Conservation (phyloP, 495 filamentous ascomycete species). For the Penicillium lagena region DNA sequence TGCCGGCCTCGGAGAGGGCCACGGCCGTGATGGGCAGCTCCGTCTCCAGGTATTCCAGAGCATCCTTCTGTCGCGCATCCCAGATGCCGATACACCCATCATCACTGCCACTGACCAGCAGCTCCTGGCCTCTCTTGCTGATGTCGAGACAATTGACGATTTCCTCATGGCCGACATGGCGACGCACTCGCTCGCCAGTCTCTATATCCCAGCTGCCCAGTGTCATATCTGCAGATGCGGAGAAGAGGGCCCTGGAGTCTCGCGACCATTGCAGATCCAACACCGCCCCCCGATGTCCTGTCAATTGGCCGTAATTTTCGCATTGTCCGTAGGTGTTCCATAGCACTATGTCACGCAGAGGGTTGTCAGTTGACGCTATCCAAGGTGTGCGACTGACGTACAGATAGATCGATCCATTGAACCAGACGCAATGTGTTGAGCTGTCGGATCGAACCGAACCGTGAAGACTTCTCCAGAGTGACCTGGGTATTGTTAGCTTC, state of each 20-base stretch:
- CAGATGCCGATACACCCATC: constrained; percentile 94
- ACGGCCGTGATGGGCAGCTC: constrained; percentile 91
- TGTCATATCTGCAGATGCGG: constrained; percentile 86
- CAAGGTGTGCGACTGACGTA: constrained; percentile 33
- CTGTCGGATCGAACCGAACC: constrained; percentile 83
- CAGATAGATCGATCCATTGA: constrained; percentile 91
- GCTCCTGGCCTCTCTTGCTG: constrained; percentile 79
- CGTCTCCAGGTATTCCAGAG: constrained; percentile 80
- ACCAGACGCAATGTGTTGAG: constrained; percentile 85
- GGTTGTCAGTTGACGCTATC: neutral
- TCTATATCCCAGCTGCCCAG: constrained; percentile 94
- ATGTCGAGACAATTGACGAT: constrained; percentile 87
- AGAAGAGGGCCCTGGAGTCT: constrained; percentile 85
- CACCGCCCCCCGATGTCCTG: constrained; percentile 82
- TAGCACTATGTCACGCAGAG: constrained; percentile 52
- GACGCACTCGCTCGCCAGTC: constrained; percentile 77
- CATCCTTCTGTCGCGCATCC: constrained; percentile 91
- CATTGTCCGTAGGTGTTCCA: constrained; percentile 91
- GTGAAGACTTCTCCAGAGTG: constrained; percentile 81
- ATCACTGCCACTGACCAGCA: constrained; percentile 83
- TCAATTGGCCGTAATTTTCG: constrained; percentile 85
- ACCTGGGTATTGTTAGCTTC: constrained; percentile 28
- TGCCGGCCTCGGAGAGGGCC: constrained; percentile 84
- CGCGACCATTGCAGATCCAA: constrained; percentile 95
- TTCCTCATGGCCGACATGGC: constrained; percentile 90